These are phyloP conservation scores for Cubamyces lactineus DNA, from an alignment of 768 basidiomycete genomes.

Conservation along the genomic window DNA sequence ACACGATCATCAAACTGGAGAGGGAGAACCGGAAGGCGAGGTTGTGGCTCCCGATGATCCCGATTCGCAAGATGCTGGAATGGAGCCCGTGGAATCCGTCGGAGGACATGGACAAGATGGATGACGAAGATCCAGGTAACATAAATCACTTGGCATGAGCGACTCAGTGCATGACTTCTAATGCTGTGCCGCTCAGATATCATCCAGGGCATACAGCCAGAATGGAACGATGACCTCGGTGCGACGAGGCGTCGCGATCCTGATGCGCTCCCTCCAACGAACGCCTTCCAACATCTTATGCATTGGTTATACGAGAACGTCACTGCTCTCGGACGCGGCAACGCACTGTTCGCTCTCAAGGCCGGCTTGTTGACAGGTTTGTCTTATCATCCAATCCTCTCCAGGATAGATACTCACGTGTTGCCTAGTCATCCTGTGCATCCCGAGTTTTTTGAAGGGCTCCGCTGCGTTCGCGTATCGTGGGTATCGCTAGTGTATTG, in stretches of 20 bases:
- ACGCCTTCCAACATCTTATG: slow-evolving; percentile 56
- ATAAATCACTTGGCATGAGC: neutral
- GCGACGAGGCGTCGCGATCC: slow-evolving; percentile 64
- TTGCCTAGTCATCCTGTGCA: slow-evolving; percentile 52
- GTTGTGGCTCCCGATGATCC: slow-evolving; percentile 61
- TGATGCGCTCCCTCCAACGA: slow-evolving; percentile 72
- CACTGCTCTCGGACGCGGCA: slow-evolving; percentile 53
- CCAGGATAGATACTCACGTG: neutral
- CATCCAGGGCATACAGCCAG: slow-evolving; percentile 59
- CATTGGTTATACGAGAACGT: slow-evolving; percentile 46
- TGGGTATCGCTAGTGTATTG: slow-evolving; percentile 35
- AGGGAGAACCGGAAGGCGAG: slow-evolving; percentile 42
- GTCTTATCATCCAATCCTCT: neutral
- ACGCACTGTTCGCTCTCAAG: slow-evolving; percentile 71
- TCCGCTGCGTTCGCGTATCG: slow-evolving; percentile 63
- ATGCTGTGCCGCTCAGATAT: slow-evolving; percentile 40
- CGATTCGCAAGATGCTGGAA: slow-evolving; percentile 33
- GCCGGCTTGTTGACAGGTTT: slow-evolving; percentile 67
- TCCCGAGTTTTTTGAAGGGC: slow-evolving; percentile 60
- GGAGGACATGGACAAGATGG: slow-evolving; percentile 46
- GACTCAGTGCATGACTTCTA: neutral
- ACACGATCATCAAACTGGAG: slow-evolving; percentile 60
- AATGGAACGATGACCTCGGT: slow-evolving; percentile 53
- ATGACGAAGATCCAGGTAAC: slow-evolving; percentile 72
- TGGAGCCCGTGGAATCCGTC: slow-evolving; percentile 50